Evolutionary conservation across 352 stramenopile genomes (phyloP).

Genomic region (Pythium chondricola): DNA sequence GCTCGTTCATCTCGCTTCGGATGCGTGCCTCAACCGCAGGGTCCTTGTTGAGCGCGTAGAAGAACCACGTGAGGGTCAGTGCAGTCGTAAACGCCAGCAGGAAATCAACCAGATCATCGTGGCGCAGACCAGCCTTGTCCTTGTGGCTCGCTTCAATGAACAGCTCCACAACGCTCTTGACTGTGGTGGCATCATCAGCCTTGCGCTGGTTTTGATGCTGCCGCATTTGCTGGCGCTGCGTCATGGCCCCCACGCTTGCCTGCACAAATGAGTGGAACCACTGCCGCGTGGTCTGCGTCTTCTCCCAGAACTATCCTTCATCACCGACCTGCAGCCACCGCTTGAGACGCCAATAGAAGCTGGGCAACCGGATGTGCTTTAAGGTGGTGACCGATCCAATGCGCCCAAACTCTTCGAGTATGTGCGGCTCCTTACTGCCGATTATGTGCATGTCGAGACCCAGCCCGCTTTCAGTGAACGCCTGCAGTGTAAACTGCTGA

Average conservation of each 20-base stretch:
- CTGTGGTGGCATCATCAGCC: neutral
- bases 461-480: conserved; percentile 42
- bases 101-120: conserved; percentile 55
- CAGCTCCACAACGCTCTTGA: conserved; percentile 5
- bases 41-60: conserved; percentile 57
- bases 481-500: conserved; percentile 38
- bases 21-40: too few relatives aligned
- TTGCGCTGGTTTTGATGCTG: too few relatives aligned
- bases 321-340: conserved; percentile 30
- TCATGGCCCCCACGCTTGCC: conserved; percentile 1
- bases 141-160: conserved; percentile 7
- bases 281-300: conserved; percentile 23
- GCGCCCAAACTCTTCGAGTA: conserved; percentile 39
- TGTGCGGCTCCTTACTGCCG: conserved; percentile 19
- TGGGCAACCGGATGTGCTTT: conserved; percentile 33
- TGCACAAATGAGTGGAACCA: conserved; percentile 34
- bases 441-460: conserved; percentile 33
- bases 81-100: conserved; percentile 66
- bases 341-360: conserved; percentile 48
- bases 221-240: neutral
- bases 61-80: conserved; percentile 56
- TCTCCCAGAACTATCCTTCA: conserved; percentile 25
- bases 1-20: conserved; percentile 28
- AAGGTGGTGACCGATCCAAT: conserved; percentile 21
- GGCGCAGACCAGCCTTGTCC: conserved; percentile 18